These are phyloP conservation scores for Pestalotiopsis fici DNA, from an alignment of 2,329 filamentous ascomycete genomes.

Conservation along the genomic window DNA sequence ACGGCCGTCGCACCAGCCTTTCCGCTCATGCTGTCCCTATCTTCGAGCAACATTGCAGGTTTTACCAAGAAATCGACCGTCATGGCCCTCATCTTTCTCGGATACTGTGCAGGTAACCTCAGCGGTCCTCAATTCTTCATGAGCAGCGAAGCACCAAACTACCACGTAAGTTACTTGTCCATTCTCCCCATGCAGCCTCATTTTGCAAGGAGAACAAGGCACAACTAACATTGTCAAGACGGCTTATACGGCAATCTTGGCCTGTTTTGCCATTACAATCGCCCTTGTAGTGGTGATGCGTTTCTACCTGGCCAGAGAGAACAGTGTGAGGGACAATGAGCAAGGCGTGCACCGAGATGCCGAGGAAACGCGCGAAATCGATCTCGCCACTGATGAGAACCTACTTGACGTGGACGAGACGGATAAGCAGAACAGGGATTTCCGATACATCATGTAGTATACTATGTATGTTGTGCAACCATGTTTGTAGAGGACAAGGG, in stretches of 20 bases:
- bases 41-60: slow-evolving; percentile 56
- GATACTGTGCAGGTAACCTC: slow-evolving; percentile 59
- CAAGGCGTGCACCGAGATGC: slow-evolving; percentile 37
- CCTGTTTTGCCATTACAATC: slow-evolving; percentile 55
- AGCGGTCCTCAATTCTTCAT: slow-evolving; percentile 57
- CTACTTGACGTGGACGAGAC: slow-evolving; percentile 54
- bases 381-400: not conserved
- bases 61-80: slow-evolving; percentile 63
- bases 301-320: slow-evolving; percentile 48
- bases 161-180: slow-evolving; percentile 26
- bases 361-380: not conserved
- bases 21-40: slow-evolving; percentile 55
- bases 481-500: not conserved
- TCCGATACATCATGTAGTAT: slow-evolving; percentile 47
- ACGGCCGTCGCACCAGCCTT: slow-evolving; percentile 59
- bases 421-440: slow-evolving; percentile 68
- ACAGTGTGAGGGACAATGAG: slow-evolving; percentile 37
- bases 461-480: not conserved
- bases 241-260: slow-evolving; percentile 55
- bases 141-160: slow-evolving; percentile 47
- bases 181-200: not conserved
- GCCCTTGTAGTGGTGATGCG: slow-evolving; percentile 43
- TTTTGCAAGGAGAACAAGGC: not conserved
- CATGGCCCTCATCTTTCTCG: slow-evolving; percentile 55
- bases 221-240: slow-evolving; percentile 28